These are phyloP conservation scores for Balakata baccata DNA, from an alignment of 345 rosid genomes.

Conservation along the genomic window DNA sequence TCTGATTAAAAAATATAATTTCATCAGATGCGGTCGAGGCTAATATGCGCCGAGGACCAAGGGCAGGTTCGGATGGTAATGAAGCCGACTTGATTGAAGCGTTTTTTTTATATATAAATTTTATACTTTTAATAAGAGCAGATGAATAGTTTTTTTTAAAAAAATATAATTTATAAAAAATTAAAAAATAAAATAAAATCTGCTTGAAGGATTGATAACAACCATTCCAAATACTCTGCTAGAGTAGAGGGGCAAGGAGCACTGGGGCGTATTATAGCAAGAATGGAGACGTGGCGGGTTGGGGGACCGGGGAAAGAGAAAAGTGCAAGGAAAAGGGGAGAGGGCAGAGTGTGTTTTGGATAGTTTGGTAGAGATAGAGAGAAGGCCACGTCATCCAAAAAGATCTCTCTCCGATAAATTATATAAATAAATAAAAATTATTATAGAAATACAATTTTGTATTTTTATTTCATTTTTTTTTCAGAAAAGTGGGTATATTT, in stretches of 20 bases:
- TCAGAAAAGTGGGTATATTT: too few species aligned
- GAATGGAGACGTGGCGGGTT: constrained; percentile 38
- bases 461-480: too few species aligned
- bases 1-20: neutral
- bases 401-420: neutral
- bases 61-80: constrained; percentile 7
- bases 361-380: constrained; percentile 56
- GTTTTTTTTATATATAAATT: too few species aligned
- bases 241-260: constrained; percentile 22
- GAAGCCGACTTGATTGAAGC: too few species aligned
- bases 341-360: constrained; percentile 28
- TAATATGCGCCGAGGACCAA: constrained; percentile 13
- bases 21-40: neutral
- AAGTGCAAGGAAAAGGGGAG: constrained; percentile 27
- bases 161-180: too few species aligned
- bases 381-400: constrained; percentile 51
- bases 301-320: constrained; percentile 21
- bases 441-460: too few species aligned
- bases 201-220: too few species aligned
- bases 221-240: too few species aligned
- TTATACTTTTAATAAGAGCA: too few species aligned
- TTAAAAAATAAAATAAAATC: too few species aligned
- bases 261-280: constrained; percentile 18
- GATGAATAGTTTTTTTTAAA: too few species aligned
- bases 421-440: too few species aligned